Evolutionary conservation across 1,139 yeast genomes (phyloP).

Genomic region (Debaryomyces sp.): DNA sequence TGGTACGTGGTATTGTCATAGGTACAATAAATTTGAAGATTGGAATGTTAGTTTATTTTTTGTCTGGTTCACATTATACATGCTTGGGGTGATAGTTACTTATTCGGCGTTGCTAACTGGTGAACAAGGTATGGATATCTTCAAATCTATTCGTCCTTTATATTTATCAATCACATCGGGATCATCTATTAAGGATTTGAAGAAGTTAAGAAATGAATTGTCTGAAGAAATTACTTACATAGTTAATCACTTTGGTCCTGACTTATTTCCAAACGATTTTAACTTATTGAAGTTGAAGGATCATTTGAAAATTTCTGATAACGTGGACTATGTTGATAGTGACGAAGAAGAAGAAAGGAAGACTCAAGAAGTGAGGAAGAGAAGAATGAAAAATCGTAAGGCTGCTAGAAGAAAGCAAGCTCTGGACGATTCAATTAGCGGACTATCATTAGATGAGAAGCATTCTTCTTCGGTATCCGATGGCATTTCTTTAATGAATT

Average conservation of each 20-base stretch:
- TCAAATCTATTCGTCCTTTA: slow-evolving; percentile 81
- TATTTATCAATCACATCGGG: slow-evolving; percentile 70
- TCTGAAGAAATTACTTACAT: slow-evolving; percentile 47
- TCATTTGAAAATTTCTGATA: slow-evolving; percentile 28
- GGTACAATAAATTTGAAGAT: slow-evolving; percentile 6
- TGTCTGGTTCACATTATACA: slow-evolving; percentile 52
- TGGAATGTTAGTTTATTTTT: slow-evolving; percentile 24
- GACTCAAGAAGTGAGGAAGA: slow-evolving; percentile 54
- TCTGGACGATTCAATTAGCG: slow-evolving; percentile 20
- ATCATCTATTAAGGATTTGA: slow-evolving; percentile 58
- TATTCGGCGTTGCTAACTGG: slow-evolving; percentile 89
- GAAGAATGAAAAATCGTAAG: slow-evolving; percentile 35
- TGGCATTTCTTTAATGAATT: slow-evolving; percentile 55
- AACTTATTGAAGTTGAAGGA: slow-evolving; percentile 44
- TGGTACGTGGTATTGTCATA: slow-evolving; percentile 55
- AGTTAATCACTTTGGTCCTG: slow-evolving; percentile 49
- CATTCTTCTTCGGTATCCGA: slow-evolving; percentile 48
- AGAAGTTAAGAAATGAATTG: slow-evolving; percentile 41
- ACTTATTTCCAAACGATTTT: slow-evolving; percentile 50
- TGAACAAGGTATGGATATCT: slow-evolving; percentile 88
- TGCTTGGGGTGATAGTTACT: slow-evolving; percentile 69
- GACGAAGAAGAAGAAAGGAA: slow-evolving; percentile 60
- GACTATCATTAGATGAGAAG: slow-evolving; percentile 24
- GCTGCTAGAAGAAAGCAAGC: slow-evolving; percentile 22
- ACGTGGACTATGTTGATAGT: slow-evolving; percentile 38